Conservation (phyloP, 257 asterid species). For the Thymus mandschuricus region DNA sequence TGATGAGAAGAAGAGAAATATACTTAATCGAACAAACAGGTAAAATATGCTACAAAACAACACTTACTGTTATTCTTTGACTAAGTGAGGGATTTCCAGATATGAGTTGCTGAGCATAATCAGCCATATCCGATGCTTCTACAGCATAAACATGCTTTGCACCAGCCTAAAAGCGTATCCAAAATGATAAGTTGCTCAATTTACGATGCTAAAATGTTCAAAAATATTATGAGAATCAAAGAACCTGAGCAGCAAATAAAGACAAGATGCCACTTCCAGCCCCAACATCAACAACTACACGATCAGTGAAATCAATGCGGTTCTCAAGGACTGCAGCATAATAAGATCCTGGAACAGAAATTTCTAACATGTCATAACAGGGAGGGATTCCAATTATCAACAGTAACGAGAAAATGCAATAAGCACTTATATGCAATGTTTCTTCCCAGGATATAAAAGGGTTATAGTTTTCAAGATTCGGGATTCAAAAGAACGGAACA, state of each 20-base stretch:
- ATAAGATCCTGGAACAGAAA: conserved; percentile 74
- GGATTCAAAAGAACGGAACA: conserved; percentile 6
- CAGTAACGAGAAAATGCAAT: conserved; percentile 8
- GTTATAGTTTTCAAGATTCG: conserved; percentile 21
- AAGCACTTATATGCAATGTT: conserved; percentile 21
- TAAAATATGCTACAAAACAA: conserved; percentile 20
- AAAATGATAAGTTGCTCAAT: conserved; percentile 26
- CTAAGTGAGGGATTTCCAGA: conserved; percentile 83
- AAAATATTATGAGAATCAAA: conserved; percentile 24
- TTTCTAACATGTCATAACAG: conserved; percentile 32
- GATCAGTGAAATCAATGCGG: conserved; percentile 76
- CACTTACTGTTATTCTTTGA: conserved; percentile 79
- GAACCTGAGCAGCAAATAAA: conserved; percentile 99
- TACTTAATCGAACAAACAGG: conserved; percentile 1
- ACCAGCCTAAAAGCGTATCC: conserved; percentile 66
- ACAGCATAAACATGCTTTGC: conserved; percentile 99
- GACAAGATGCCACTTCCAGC: conserved; percentile 99
- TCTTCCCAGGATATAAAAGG: neutral
- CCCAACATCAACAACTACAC: conserved; percentile 98
- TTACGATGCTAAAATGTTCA: conserved; percentile 29
- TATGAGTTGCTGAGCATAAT: conserved; percentile 83
- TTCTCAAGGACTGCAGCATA: conserved; percentile 98
- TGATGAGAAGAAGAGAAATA: conserved; percentile 15
- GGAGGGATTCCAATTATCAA: conserved; percentile 16
- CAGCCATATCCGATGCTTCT: conserved; percentile 99